Conservation (phyloP, 2,329 filamentous ascomycete genomes). For the Penicillium brevicompactum region DNA sequence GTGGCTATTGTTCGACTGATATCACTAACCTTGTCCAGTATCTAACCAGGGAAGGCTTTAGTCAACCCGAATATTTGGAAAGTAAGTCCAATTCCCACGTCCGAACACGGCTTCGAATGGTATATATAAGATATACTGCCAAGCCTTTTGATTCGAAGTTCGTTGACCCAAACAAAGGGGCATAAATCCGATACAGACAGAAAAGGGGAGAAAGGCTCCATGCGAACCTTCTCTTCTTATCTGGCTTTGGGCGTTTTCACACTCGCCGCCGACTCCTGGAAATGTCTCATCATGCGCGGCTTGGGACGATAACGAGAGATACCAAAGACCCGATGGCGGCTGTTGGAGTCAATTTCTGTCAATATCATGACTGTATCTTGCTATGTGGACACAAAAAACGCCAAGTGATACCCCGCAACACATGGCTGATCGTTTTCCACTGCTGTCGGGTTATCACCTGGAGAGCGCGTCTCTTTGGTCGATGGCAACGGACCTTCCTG, state of each 20-base stretch:
- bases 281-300: neutral
- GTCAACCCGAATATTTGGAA: neutral
- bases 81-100: neutral
- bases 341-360: neutral
- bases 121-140: no score
- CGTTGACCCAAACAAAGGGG: neutral
- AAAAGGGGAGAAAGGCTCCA: no score
- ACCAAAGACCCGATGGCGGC: neutral
- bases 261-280: neutral
- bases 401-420: constrained; percentile 6
- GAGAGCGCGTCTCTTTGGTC: neutral
- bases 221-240: no score
- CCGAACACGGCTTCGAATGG: no score
- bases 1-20: neutral
- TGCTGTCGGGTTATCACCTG: neutral
- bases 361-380: neutral
- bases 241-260: no score
- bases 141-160: neutral
- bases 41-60: no score
- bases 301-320: neutral
- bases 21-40: neutral
- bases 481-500: neutral
- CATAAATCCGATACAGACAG: no score
- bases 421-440: neutral
- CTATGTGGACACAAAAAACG: neutral